These are phyloP conservation scores for Ceratobasidium sp. DNA, from an alignment of 1,284 basidiomycete species.

Conservation along the genomic window DNA sequence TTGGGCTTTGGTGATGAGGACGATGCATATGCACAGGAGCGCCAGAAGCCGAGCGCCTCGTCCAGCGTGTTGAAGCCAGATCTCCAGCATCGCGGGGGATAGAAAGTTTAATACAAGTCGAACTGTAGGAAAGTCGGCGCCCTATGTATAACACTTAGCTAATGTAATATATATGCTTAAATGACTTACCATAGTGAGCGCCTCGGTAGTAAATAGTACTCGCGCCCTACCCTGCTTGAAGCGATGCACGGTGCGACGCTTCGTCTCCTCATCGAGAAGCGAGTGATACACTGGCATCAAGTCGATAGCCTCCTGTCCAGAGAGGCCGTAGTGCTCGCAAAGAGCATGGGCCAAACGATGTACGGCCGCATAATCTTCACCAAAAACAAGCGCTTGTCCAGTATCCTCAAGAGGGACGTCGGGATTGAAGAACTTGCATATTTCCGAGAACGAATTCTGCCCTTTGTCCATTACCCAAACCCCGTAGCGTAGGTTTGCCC, in stretches of 20 bases:
- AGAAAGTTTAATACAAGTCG: not conserved
- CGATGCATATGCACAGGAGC: not conserved
- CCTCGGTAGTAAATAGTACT: not conserved
- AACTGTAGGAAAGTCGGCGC: not conserved
- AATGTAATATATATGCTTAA: no score
- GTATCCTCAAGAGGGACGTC: not conserved
- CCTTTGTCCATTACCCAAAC: not conserved
- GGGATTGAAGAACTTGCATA: not conserved
- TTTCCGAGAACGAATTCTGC: not conserved
- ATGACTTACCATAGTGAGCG: constrained; percentile 11
- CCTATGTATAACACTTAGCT: no score
- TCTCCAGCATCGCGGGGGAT: not conserved
- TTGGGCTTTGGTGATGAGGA: not conserved
- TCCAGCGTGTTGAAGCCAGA: not conserved
- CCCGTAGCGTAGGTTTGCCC: not conserved
- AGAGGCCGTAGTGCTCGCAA: not conserved
- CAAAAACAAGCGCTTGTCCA: constrained; percentile 1
- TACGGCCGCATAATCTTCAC: not conserved
- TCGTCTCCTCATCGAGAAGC: not conserved
- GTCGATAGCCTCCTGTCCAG: not conserved
- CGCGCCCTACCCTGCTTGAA: not conserved
- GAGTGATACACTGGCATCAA: not conserved
- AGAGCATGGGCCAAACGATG: not conserved
- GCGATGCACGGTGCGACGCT: not conserved
- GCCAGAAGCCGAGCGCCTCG: not conserved